Evolutionary conservation across 176 grass and related monocot species (phyloP).

Genomic region (Phyllostachys edulis): DNA sequence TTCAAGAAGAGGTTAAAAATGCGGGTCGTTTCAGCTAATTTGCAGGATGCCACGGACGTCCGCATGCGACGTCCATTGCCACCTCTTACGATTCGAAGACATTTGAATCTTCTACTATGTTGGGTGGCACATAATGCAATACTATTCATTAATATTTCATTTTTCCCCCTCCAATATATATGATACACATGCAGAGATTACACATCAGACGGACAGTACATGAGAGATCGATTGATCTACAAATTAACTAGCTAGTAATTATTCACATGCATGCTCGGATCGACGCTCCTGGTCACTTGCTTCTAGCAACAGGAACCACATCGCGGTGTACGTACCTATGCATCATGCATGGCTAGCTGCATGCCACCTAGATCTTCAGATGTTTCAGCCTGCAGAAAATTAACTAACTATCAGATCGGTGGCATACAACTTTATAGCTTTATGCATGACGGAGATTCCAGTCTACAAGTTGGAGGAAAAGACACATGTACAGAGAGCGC

Average conservation of each 20-base stretch:
- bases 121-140: neutral
- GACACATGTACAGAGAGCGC: neutral
- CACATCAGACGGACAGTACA: slow-evolving; percentile 21
- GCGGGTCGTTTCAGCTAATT: neutral
- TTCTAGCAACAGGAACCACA: neutral
- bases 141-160: neutral
- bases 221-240: slow-evolving; percentile 1
- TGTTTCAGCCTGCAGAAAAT: slow-evolving; percentile 50
- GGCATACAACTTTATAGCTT: neutral
- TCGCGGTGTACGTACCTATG: neutral
- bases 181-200: neutral
- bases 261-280: slow-evolving; percentile 8
- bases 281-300: neutral
- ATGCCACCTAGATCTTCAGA: slow-evolving; percentile 52
- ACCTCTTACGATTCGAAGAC: too few relatives aligned
- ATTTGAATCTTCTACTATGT: too few relatives aligned
- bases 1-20: too few relatives aligned
- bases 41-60: too few relatives aligned
- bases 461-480: neutral
- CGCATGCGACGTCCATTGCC: too few relatives aligned
- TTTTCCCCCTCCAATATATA: neutral
- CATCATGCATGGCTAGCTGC: neutral
- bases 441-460: neutral
- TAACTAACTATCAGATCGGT: neutral
- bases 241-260: neutral